Evolutionary conservation across 495 filamentous ascomycete genomes (phyloP), one percentile per base, ranked within the genome.

Genomic region (Tuber aestivum): DNA sequence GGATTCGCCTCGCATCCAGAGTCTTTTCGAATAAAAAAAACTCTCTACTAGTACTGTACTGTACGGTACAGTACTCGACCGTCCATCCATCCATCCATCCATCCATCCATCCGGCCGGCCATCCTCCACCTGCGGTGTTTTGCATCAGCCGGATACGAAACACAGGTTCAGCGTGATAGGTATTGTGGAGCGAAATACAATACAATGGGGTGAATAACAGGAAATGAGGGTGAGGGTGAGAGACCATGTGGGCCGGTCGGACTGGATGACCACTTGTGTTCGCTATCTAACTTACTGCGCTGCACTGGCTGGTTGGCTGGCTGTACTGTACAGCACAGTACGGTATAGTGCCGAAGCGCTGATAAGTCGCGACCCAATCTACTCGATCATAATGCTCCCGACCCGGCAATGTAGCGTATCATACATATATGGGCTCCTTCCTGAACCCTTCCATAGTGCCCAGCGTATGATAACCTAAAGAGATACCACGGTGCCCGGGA

Each of bases 201-300:
- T n/a, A 4, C 56, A 21, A 10, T n/a, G n/a, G 48, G 12, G 23
- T n/a, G 8, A 21, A 65, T 32, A 65, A 32, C 16, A 65, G 56
- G 56, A 65, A 65, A 65, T 65, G 56, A 32, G 56, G n/a, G n/a
- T n/a, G n/a, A n/a, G n/a, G n/a, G n/a, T n/a, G n/a, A 65, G 56
- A 65, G 56, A 65, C 56, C 56, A 65, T 32, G 56, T 65, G 56
- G 56, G n/a, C 27, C 12, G n/a, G 27, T 65, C 12, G 27, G 56
- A 32, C 56, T 65, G 56, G 56, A 18, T 65, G 12, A 27, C 23
- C 48, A 32, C n/a, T 14, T 65, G 56, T 12, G 48, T n/a, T n/a
- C 48, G 7, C 48, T 56, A 56, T 56, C 48, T n/a, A 27, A n/a
- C n/a, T n/a, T n/a, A n/a, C 56, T 32, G 50, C 12, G 44, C 44